Base-by-base conservation (phyloP, 495 filamentous ascomycete genomes). In the Hapsidospora chrysogenum region DNA sequence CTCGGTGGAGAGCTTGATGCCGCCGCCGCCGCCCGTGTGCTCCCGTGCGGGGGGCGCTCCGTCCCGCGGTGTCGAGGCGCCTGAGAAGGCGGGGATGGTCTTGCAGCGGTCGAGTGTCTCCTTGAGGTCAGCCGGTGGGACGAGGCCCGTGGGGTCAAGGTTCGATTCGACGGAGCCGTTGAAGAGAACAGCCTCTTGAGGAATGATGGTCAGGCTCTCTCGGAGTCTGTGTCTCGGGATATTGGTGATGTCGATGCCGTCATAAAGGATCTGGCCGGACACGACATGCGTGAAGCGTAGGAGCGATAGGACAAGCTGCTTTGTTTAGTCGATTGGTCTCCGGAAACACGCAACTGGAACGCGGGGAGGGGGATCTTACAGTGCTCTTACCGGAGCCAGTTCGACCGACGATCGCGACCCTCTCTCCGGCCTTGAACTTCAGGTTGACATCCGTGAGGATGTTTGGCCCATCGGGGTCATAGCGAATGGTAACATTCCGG, bases 341-440 rank as follows among this genome's bases (percentile, higher is more conserved):
- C 20, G 30, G 16, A 4, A 8, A 29, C 27, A 11, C 16, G 10
- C 16, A 1, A 11, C 5, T 15, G 10, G 11, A 31, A 1, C 7
- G 5, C 1, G 19, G 29, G 14, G 11, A 17, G 14, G 11, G 19
- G 19, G 14, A 14, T 14, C 5, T 17, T 4, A 31, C 9, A 25
- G 66, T 68, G 35, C 6, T 70, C 44, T 76, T 74, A n/a, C 70
- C 71, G 16, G 67, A 66, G 4, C 71, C 70, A 4, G 68, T 72
- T 14, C 71, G 60, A 13, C 70, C 71, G 6, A 71, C 61, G 23
- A 75, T 51, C 2, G 60, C 70, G 28, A 74, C 54, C 20, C 62
- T 60, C 40, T 72, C 62, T 9, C 70, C 70, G 11, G 70, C 54
- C 6, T 52, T 36, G 13, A 66, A 63, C 29, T 50, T 54, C 37